Evolutionary conservation across 306 rosid species (phyloP).

Genomic region (Ormosia semicastrata): DNA sequence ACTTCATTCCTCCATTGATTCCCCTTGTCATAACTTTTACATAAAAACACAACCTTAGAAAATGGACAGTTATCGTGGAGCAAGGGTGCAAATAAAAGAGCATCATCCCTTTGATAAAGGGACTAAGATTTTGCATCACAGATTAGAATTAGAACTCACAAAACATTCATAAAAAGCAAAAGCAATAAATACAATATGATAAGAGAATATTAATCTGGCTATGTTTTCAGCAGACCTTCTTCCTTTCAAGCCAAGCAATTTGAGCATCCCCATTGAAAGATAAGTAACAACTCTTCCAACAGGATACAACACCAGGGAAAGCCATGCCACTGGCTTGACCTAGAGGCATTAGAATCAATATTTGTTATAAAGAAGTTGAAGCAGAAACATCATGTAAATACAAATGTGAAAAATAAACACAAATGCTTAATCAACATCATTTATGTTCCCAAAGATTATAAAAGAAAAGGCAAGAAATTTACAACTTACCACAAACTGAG

Average conservation of each 20-base stretch:
- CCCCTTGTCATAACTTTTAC: not conserved
- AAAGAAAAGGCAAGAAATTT: not conserved
- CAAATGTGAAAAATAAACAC: conserved; percentile 19
- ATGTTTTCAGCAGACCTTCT: conserved; percentile 62
- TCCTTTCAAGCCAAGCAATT: conserved; percentile 94
- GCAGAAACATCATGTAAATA: conserved; percentile 11
- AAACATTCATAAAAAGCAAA: conserved; percentile 14
- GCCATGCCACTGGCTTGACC: conserved; percentile 99
- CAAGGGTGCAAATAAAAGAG: not conserved
- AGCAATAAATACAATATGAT: conserved; percentile 4
- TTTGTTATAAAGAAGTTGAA: conserved; percentile 25
- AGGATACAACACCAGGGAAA: conserved; percentile 87
- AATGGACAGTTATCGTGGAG: not conserved
- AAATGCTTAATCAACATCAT: not conserved
- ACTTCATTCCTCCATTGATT: not conserved
- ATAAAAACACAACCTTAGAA: conserved; percentile 5
- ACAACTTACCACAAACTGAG: conserved; percentile 92
- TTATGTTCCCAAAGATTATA: not conserved
- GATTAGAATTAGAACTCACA: conserved; percentile 11
- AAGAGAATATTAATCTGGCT: conserved; percentile 19
- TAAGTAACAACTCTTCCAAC: conserved; percentile 91
- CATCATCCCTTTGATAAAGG: conserved; percentile 12
- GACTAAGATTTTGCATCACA: conserved; percentile 10
- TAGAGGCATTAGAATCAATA: conserved; percentile 45
- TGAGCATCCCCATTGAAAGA: conserved; percentile 96